phyloP scores from a whole-genome alignment of 2,329 filamentous ascomycete genomes.

The Verticillium albo-atrum region DNA sequence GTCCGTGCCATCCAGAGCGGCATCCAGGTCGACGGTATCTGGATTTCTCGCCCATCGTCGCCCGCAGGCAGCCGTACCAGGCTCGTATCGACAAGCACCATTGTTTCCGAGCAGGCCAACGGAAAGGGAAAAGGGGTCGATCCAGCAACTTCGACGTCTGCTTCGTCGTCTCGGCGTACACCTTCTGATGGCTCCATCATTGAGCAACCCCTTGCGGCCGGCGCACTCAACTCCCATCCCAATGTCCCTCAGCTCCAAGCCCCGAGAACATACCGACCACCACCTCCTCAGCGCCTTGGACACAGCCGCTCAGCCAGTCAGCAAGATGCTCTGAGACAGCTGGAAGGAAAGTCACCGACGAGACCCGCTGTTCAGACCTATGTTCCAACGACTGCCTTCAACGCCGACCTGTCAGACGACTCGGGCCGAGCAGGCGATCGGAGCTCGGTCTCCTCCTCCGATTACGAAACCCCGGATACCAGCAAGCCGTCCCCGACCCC shows the following conservation, averaged over 20 bases:
- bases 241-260: background rate
- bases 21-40: conserved; percentile 80
- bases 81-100: conserved; percentile 13
- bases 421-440: background rate
- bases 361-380: background rate
- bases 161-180: background rate
- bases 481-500: background rate
- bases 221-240: background rate
- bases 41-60: conserved; percentile 52
- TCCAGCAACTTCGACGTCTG: background rate
- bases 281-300: background rate
- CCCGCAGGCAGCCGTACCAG: conserved; percentile 23
- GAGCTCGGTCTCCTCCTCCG: background rate
- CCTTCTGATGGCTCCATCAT: background rate
- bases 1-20: conserved; percentile 80
- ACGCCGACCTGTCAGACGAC: background rate
- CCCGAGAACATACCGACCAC: background rate
- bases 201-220: background rate
- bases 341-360: background rate
- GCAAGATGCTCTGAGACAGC: background rate
- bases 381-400: background rate
- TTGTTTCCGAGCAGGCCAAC: conserved; percentile 6
- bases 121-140: conserved; percentile 8
- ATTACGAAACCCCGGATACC: background rate
- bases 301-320: background rate